phyloP scores from a whole-genome alignment of 2,329 filamentous ascomycete genomes.

The Orbilia javanica region DNA sequence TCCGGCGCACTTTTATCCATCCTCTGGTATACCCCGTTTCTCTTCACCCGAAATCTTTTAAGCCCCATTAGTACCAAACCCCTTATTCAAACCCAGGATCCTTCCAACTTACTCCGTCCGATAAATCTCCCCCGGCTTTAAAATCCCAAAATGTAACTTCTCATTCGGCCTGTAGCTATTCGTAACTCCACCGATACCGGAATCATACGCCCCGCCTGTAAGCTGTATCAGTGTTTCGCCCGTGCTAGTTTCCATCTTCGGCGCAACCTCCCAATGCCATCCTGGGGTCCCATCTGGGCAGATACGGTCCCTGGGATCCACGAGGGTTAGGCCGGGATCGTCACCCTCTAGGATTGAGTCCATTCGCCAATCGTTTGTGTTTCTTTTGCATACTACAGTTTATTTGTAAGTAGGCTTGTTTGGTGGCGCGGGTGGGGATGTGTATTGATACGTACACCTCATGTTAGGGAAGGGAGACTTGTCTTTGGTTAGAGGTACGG shows the following conservation, averaged over 20 bases:
- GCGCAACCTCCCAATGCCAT: conserved; percentile 37
- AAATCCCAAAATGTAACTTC: conserved; percentile 7
- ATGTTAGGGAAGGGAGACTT: conserved; percentile 15
- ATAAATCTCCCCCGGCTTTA: conserved; percentile 15
- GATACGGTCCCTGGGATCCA: conserved; percentile 11
- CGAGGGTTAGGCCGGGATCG: neutral
- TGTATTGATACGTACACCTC: too few relatives aligned
- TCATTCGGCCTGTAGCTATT: neutral
- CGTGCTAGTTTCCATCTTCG: conserved; percentile 7
- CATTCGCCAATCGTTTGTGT: neutral
- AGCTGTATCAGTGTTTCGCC: conserved; percentile 41
- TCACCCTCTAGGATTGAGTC: neutral
- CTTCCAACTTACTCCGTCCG: conserved; percentile 38
- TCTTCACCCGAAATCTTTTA: conserved; percentile 37
- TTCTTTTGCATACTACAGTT: conserved; percentile 20
- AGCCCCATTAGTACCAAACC: neutral
- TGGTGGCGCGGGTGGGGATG: neutral
- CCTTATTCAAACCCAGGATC: too few relatives aligned
- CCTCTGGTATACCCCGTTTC: conserved; percentile 29
- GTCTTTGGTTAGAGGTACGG: too few relatives aligned
- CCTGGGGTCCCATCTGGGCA: conserved; percentile 20
- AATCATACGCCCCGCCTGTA: conserved; percentile 16
- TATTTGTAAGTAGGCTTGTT: neutral
- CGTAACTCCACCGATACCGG: conserved; percentile 18
- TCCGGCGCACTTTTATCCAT: conserved; percentile 4